A percentile compares a stretch with the other conserved stretches of the same genome.
Evolutionary conservation across 139 green algal genomes (phyloP).

Genomic region (Coccomyxa sp.): DNA sequence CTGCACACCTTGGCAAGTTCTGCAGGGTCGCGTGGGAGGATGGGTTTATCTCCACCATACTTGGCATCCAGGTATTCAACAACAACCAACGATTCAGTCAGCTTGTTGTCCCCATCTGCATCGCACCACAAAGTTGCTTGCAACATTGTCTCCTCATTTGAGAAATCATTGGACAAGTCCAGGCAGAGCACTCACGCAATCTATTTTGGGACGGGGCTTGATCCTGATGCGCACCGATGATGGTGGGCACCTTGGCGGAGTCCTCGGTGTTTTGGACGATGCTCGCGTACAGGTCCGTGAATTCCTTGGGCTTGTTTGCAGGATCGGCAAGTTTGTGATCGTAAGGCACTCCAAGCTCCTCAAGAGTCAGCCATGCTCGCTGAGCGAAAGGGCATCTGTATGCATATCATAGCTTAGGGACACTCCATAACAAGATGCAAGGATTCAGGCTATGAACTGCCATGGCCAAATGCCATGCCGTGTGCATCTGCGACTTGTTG

Average conservation of each 20-base stretch:
- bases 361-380: constrained; percentile 2
- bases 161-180: background rate
- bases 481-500: background rate
- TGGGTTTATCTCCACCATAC: background rate
- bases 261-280: background rate
- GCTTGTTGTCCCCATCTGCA: constrained; percentile 3
- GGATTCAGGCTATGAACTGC: background rate
- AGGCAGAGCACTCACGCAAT: background rate
- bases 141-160: background rate
- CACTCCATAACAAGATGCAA: background rate
- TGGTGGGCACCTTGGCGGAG: constrained; percentile 1
- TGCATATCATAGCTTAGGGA: background rate
- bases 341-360: constrained; percentile 5
- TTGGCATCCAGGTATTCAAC: constrained; percentile 11
- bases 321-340: background rate
- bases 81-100: background rate
- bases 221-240: background rate
- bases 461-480: background rate
- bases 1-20: background rate
- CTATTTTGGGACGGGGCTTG: background rate
- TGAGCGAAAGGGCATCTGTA: constrained; percentile 9
- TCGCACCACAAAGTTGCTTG: background rate
- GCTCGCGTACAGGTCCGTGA: background rate
- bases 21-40: background rate
- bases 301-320: constrained; percentile 5